Conservation (phyloP, 257 asterid genomes). For the Solanum okadae region DNA sequence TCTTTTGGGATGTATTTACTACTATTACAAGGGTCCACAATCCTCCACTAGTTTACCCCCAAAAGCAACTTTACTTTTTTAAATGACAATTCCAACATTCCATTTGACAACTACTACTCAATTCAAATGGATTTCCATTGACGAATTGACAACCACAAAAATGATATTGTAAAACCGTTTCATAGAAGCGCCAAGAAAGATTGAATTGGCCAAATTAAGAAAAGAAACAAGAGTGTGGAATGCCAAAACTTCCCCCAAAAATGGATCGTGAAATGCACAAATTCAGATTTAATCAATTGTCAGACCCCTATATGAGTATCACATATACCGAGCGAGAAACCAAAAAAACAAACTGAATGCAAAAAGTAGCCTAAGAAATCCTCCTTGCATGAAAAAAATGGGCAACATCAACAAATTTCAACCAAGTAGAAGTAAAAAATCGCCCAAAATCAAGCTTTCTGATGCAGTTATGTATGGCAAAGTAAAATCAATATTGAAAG, state of each 20-base stretch:
- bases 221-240: neutral
- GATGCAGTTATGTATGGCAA: neutral
- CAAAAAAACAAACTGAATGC: too few relatives aligned
- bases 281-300: fast-evolving
- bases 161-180: neutral
- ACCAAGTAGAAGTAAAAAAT: too few relatives aligned
- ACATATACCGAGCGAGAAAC: too few relatives aligned
- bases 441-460: neutral
- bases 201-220: neutral
- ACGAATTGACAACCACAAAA: neutral
- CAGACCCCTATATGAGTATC: too few relatives aligned
- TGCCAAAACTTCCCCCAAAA: neutral
- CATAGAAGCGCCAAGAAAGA: neutral
- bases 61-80: neutral
- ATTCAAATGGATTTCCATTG: neutral
- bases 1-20: neutral
- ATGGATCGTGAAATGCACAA: neutral
- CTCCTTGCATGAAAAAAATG: too few relatives aligned
- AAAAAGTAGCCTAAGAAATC: too few relatives aligned
- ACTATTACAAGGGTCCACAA: neutral
- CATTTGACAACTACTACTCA: neutral
- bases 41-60: neutral
- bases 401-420: too few relatives aligned
- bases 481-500: neutral
- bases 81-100: neutral